Conservation (phyloP, 768 basidiomycete species). For the Boletus reticuloceps region DNA sequence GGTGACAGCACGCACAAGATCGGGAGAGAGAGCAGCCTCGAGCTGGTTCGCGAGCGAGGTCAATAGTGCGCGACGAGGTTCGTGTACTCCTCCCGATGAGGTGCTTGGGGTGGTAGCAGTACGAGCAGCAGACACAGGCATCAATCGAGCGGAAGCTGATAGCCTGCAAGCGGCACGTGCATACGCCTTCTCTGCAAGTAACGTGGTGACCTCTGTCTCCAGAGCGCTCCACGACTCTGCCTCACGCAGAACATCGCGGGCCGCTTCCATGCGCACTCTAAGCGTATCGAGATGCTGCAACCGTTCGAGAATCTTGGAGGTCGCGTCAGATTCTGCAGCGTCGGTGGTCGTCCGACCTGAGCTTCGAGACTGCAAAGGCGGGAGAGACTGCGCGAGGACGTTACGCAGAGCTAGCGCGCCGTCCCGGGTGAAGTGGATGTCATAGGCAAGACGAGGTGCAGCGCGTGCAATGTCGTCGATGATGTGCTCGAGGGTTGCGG, state of each 20-base stretch:
- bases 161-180: slow-evolving; percentile 90
- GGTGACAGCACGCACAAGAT: slow-evolving; percentile 83
- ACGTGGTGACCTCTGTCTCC: slow-evolving; percentile 85
- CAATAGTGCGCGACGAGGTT: slow-evolving; percentile 80
- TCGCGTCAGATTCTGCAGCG: slow-evolving; percentile 38
- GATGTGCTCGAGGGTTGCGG: slow-evolving; percentile 77
- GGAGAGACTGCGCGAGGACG: slow-evolving; percentile 55
- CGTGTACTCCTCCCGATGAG: slow-evolving; percentile 45
- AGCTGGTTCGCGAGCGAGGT: slow-evolving; percentile 94
- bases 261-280: slow-evolving; percentile 83
- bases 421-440: slow-evolving; percentile 97
- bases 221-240: slow-evolving; percentile 97
- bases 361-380: slow-evolving; percentile 19
- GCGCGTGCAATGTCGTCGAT: slow-evolving; percentile 92
- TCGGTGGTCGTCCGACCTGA: background rate
- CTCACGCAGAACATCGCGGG: slow-evolving; percentile 86
- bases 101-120: slow-evolving; percentile 55
- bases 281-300: slow-evolving; percentile 81
- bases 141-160: slow-evolving; percentile 82
- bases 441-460: slow-evolving; percentile 89
- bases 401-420: slow-evolving; percentile 75
- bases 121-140: slow-evolving; percentile 85
- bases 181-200: slow-evolving; percentile 78
- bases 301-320: slow-evolving; percentile 65
- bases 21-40: slow-evolving; percentile 89